phyloP scores from a whole-genome alignment of 1,284 basidiomycete species.

The Coniophora puteana region DNA sequence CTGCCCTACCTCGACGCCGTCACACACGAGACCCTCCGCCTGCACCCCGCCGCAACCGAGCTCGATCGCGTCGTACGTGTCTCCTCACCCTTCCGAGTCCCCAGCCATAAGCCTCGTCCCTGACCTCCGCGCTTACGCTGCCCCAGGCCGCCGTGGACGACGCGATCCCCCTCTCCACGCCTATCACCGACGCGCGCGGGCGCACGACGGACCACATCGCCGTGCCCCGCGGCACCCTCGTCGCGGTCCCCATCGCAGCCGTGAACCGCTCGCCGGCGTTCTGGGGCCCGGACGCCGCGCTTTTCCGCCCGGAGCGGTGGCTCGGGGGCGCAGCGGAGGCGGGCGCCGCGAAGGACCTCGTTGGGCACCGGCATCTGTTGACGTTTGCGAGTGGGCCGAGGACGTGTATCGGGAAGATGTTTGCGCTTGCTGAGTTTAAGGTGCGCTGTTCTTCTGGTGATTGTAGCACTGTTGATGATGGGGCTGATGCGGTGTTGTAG shows the following conservation, averaged over 20 bases:
- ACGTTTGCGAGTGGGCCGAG: too few species aligned
- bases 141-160: constrained; percentile 5
- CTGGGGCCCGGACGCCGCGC: constrained; percentile 39
- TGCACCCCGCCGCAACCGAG: too few species aligned
- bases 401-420: constrained; percentile 14
- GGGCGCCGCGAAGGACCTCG: neutral
- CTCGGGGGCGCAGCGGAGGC: constrained; percentile 7
- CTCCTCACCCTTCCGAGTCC: too few species aligned
- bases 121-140: neutral
- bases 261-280: constrained; percentile 32
- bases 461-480: neutral
- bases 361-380: constrained; percentile 7
- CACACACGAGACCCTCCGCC: too few species aligned
- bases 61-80: constrained; percentile 7
- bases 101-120: too few species aligned
- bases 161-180: constrained; percentile 8
- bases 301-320: constrained; percentile 36
- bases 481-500: neutral
- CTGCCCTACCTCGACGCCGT: neutral
- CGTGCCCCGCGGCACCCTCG: constrained; percentile 12
- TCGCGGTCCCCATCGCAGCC: constrained; percentile 23
- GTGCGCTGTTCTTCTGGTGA: constrained; percentile 4
- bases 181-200: constrained; percentile 4
- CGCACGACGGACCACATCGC: constrained; percentile 25
- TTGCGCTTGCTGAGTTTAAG: constrained; percentile 15